Evolutionary conservation across 257 asterid species (phyloP).

Genomic region (Avicennia marina): DNA sequence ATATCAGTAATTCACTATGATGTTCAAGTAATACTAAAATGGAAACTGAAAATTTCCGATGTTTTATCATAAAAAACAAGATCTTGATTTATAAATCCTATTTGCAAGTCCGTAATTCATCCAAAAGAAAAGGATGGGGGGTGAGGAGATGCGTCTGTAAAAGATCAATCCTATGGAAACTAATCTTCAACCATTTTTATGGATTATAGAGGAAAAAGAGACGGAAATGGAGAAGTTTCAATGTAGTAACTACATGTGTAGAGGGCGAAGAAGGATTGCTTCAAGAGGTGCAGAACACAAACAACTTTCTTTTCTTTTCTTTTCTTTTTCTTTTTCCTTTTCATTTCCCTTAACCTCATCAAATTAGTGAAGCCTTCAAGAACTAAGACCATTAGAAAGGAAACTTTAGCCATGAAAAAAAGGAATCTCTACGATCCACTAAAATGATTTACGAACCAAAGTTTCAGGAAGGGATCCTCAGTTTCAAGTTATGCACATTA

Average conservation of each 20-base stretch:
- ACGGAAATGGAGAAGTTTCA: background rate
- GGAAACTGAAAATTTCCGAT: background rate
- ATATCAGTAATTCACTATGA: background rate
- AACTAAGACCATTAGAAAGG: background rate
- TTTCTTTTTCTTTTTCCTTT: too few relatives aligned
- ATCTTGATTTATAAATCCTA: conserved; percentile 10
- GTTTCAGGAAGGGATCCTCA: background rate
- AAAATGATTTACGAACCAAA: background rate
- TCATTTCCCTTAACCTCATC: background rate
- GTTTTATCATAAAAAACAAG: background rate
- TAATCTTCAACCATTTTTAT: background rate
- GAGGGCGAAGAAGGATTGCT: background rate
- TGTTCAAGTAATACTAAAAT: background rate
- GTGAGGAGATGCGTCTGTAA: too few relatives aligned
- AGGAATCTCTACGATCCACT: too few relatives aligned
- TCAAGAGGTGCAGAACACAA: background rate
- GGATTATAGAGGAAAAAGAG: background rate
- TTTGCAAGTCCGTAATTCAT: background rate
- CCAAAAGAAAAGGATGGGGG: background rate
- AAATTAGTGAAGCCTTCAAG: background rate
- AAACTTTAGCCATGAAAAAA: background rate
- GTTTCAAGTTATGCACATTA: conserved; percentile 6
- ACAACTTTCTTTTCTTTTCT: too few relatives aligned
- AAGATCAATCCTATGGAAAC: background rate
- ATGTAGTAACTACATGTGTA: background rate